Evolutionary conservation across 805 yeast species (phyloP), one percentile per base, ranked within the genome.

Genomic region (Maudiozyma barnettii): DNA sequence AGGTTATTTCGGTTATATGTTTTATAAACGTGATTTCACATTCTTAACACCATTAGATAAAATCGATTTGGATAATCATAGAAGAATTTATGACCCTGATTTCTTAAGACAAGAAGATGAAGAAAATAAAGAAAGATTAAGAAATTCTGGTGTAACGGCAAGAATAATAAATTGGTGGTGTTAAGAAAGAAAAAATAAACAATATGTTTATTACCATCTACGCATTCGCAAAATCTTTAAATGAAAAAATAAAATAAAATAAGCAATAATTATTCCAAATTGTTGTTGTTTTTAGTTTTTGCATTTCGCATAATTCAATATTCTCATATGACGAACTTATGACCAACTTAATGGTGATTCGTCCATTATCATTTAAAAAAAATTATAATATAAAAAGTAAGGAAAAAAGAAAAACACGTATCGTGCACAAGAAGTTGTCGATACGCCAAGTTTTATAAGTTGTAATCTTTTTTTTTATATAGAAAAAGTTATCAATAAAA

Each of bases 1-100:
- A 3, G 73, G 68, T 54, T 79, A 74, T 58, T 45, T 77, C 21
- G 71, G 69, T 16, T 78, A 75, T 65, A 79, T 78, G 71, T 22
- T 76, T 14, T 74, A 66, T 58, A 66, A 62, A 43, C 64, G 66
- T 46, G 67, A 69, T 45, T 67, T 56, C 48, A 56, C 56, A 7
- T 54, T 69, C 18, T 53, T 66, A 51, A 62, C 66, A 41, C 67
- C 63, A 16, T 62, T 66, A 20, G 58, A 60, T 16, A 69, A 71
- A 35, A 64, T 74, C 31, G 77, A 74, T 55, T 59, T 74, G 37
- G 73, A 71, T 48, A 58, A 67, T 39, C 74, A 74, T 39, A 67
- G 77, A 63, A 64, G 70, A 41, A 49, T 56, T 16, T 60, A 56
- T 42, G 74, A 71, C 53, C 64, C 70, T 46, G 74, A 70, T 37